Conservation (phyloP, 2,329 filamentous ascomycete species). For the Bipolaris zeicola region DNA sequence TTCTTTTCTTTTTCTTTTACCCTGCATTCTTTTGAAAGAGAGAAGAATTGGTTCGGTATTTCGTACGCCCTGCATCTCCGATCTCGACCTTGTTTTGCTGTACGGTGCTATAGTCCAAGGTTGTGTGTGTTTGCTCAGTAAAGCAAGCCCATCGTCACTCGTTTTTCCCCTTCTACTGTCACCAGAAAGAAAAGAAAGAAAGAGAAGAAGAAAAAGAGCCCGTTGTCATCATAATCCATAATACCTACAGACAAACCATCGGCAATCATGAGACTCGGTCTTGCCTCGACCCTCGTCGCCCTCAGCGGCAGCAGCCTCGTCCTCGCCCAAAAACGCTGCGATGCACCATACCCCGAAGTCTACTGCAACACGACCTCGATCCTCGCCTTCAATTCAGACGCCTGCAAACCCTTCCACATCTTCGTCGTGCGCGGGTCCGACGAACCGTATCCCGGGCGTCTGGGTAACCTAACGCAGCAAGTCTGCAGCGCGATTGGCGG, state of each 20-base stretch:
- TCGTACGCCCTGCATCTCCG: no score
- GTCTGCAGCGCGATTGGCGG: constrained; percentile 29
- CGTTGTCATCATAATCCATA: no score
- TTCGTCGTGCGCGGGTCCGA: constrained; percentile 39
- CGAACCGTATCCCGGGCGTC: constrained; percentile 35
- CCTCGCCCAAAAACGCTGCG: constrained; percentile 31
- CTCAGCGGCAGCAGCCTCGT: constrained; percentile 17
- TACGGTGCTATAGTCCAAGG: no score
- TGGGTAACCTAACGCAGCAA: constrained; percentile 30
- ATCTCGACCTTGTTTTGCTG: no score
- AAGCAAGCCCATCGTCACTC: no score
- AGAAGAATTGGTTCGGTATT: no score
- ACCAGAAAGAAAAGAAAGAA: neutral
- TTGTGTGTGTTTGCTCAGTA: no score
- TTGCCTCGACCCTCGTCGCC: constrained; percentile 10
- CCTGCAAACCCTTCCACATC: constrained; percentile 34
- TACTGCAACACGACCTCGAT: constrained; percentile 35
- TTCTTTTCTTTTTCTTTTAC: no score
- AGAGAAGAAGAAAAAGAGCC: no score
- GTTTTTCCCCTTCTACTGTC: neutral
- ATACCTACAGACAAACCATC: neutral
- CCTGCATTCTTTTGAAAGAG: no score
- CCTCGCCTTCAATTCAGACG: constrained; percentile 24
- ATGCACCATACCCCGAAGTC: constrained; percentile 25
- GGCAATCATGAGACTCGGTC: constrained; percentile 20